Evolutionary conservation across 768 basidiomycete genomes (phyloP), one percentile per base, ranked within the genome.

Genomic region (Royoungia palumana): DNA sequence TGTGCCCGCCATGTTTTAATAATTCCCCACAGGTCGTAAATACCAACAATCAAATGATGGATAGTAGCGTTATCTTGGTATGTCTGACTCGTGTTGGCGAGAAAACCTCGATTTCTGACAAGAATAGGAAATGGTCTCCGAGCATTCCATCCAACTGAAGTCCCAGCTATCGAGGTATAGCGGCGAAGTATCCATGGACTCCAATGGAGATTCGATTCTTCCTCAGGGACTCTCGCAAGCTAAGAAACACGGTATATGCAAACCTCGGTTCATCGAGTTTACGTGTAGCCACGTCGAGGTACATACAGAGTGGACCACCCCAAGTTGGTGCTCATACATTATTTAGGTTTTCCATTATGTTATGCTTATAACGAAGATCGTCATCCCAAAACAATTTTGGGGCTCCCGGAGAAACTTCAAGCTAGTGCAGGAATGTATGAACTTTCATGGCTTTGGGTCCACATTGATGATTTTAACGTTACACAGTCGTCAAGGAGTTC

Each of bases 241-340:
- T 9, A 70, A 59, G 54, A 63, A 69, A 27, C 66, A 77, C 25
- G 71, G 68, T 1, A 70, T 69, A 44, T 51, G 69, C 44, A 93
- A 90, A 63, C 90, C 89, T 12, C 77, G 79, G n/a, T 91, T 93
- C 59, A 73, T 77, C 0, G 87, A 94, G 45, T 94, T 87, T 62
- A 73, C 80, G 1, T 93, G 85, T 58, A 75, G 70, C 44, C 66
- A 82, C 52, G 56, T 69, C 8, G 85, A 90, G 73, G 90, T 89
- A 35, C 11, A 70, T 53, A 37, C 5, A 12, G 19, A 14, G n/a
- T 14, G 6, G 5, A 7, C 14, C 12, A 30, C 21, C 39, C 5
- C 6, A 7, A 41, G 10, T 19, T 12, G 5, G 17, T 22, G 17
- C 28, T 58, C 25, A 50, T 28, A 21, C 8, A 35, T 6, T 14